Evolutionary conservation across 2,329 filamentous ascomycete genomes (phyloP).

Genomic region (Cladosporium colombiae): DNA sequence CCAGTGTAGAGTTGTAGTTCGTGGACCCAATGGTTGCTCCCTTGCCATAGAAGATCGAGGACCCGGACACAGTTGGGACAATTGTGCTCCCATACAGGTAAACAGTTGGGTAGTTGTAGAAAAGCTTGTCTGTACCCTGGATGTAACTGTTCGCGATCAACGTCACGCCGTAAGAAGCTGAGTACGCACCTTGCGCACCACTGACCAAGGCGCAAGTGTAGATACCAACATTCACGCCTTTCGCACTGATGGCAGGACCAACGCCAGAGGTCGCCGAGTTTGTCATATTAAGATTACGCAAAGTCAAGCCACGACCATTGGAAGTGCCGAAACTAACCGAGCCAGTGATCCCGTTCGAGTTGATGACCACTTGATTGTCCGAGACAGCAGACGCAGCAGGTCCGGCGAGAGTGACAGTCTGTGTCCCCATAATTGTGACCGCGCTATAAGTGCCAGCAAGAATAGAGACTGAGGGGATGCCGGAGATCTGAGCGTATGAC

Average conservation of each 20-base stretch:
- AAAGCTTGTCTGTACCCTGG: slow-evolving; percentile 46
- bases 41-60: slow-evolving; percentile 29
- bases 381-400: slow-evolving; percentile 20
- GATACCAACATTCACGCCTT: slow-evolving; percentile 45
- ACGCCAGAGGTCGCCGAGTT: slow-evolving; percentile 29
- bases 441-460: slow-evolving; percentile 49
- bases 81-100: slow-evolving; percentile 50
- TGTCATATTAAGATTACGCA: slow-evolving; percentile 45
- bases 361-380: slow-evolving; percentile 14
- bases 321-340: slow-evolving; percentile 20
- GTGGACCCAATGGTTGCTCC: slow-evolving; percentile 15
- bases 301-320: slow-evolving; percentile 37
- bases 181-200: slow-evolving; percentile 37
- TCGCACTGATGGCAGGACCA: slow-evolving; percentile 35
- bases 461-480: slow-evolving; percentile 47
- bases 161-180: slow-evolving; percentile 32
- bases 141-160: slow-evolving; percentile 50
- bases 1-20: slow-evolving; percentile 21
- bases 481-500: slow-evolving; percentile 45
- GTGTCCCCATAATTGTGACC: slow-evolving; percentile 43
- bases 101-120: slow-evolving; percentile 44
- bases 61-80: slow-evolving; percentile 35
- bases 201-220: slow-evolving; percentile 49
- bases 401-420: slow-evolving; percentile 47
- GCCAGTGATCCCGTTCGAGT: background rate